These are phyloP conservation scores for Brassica rapa DNA, from an alignment of 345 rosid genomes.

Conservation along the genomic window DNA sequence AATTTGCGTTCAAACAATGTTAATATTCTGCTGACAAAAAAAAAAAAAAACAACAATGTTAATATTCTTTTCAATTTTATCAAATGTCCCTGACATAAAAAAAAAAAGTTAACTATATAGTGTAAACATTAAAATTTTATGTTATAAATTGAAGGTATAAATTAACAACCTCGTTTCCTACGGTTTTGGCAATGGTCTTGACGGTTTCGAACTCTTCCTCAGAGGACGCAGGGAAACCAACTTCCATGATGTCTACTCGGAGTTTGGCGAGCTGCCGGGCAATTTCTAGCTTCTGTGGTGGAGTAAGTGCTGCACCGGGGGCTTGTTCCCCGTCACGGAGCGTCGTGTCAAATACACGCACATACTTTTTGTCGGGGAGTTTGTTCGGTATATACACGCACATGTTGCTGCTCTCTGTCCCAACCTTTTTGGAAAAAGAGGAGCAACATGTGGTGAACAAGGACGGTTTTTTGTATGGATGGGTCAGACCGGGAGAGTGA, in stretches of 20 bases:
- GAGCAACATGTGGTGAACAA: constrained; percentile 26
- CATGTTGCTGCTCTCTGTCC: background rate
- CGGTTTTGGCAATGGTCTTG: constrained; percentile 63
- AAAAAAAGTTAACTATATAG: background rate
- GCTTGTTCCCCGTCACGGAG: constrained; percentile 98
- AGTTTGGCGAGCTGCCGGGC: constrained; percentile 79
- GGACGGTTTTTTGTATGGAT: constrained; percentile 14
- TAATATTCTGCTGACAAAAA: background rate
- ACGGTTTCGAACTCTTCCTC: constrained; percentile 78
- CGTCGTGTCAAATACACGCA: constrained; percentile 88
- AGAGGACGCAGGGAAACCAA: constrained; percentile 86
- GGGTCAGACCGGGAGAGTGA: constrained; percentile 1
- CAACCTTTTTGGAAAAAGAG: constrained; percentile 18
- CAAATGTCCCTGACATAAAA: background rate
- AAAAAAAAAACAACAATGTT: background rate
- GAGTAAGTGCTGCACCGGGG: constrained; percentile 85
- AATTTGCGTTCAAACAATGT: background rate
- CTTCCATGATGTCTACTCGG: constrained; percentile 88
- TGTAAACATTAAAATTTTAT: background rate
- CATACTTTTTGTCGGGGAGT: constrained; percentile 65
- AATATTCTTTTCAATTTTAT: background rate
- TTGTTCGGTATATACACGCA: constrained; percentile 58
- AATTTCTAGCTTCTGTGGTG: constrained; percentile 78
- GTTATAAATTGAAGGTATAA: background rate
- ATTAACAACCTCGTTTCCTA: constrained; percentile 58